These are phyloP conservation scores for Fusarium napiforme DNA, from an alignment of 2,329 filamentous ascomycete species.

Conservation along the genomic window DNA sequence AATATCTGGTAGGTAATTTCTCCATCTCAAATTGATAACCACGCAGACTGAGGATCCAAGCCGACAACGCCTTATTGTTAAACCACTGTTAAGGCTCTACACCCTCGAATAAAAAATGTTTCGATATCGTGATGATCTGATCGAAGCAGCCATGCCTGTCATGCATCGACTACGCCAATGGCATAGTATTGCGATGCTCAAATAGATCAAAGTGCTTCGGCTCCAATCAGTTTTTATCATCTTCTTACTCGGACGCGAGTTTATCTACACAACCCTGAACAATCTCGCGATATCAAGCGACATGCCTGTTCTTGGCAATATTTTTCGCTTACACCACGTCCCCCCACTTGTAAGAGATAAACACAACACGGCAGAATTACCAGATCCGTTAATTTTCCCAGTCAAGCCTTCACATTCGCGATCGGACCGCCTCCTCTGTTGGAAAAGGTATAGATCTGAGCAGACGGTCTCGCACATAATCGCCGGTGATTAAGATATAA, in stretches of 20 bases:
- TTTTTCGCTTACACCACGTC: background rate
- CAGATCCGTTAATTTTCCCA: background rate
- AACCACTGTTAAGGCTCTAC: background rate
- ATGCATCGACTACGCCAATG: background rate
- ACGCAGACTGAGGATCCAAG: no score
- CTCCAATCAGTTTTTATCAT: background rate
- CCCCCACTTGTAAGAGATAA: background rate
- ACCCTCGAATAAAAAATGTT: fast-evolving
- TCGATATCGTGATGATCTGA: no score
- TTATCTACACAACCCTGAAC: background rate
- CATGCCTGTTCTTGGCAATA: background rate
- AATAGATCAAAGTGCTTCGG: background rate
- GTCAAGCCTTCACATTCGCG: background rate
- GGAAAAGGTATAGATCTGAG: background rate
- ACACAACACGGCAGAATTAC: background rate
- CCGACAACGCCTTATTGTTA: background rate
- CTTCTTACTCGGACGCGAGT: background rate
- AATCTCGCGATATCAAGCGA: background rate
- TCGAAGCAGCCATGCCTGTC: background rate
- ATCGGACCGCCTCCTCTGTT: background rate
- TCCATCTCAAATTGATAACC: background rate
- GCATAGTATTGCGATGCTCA: background rate
- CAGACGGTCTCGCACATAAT: background rate
- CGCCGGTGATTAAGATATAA: constrained; percentile 7
- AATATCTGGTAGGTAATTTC: fast-evolving